These are phyloP conservation scores for Chlorella sp. DNA, from an alignment of 139 green algal species.

Conservation along the genomic window DNA sequence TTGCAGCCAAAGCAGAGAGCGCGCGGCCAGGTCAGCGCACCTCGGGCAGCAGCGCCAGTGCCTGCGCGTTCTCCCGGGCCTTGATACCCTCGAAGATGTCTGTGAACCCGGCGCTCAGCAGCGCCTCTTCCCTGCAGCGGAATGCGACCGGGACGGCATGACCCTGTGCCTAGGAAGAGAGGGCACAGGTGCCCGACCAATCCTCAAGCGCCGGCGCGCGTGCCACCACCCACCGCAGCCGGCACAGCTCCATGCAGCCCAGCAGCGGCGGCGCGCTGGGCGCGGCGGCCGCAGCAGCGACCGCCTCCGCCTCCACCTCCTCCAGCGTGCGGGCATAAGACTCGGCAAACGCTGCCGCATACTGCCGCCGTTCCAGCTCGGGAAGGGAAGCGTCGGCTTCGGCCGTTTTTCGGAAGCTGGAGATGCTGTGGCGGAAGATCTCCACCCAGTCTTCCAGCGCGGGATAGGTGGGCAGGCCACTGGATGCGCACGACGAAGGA, in stretches of 20 bases:
- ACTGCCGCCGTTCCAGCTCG: not conserved
- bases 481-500: not conserved
- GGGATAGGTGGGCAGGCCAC: conserved; percentile 20
- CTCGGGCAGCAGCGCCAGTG: conserved; percentile 62
- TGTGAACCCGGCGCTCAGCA: conserved; percentile 58
- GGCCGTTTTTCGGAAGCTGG: conserved; percentile 45
- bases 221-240: not conserved
- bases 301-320: not conserved
- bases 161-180: too few relatives aligned
- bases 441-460: conserved; percentile 62
- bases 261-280: not conserved
- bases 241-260: conserved; percentile 23
- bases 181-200: not conserved
- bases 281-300: not conserved
- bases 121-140: conserved; percentile 58
- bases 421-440: conserved; percentile 67
- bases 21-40: conserved; percentile 45
- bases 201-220: not conserved
- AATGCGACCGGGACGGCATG: not conserved
- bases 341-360: conserved; percentile 22
- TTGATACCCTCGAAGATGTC: conserved; percentile 82
- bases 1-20: too few relatives aligned
- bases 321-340: not conserved
- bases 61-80: conserved; percentile 67
- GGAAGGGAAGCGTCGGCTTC: conserved; percentile 26